Percentiles rank a stretch among this genome's conserved stretches.
Evolutionary conservation across 345 rosid genomes (phyloP).

Genomic region (Citrus glauca): DNA sequence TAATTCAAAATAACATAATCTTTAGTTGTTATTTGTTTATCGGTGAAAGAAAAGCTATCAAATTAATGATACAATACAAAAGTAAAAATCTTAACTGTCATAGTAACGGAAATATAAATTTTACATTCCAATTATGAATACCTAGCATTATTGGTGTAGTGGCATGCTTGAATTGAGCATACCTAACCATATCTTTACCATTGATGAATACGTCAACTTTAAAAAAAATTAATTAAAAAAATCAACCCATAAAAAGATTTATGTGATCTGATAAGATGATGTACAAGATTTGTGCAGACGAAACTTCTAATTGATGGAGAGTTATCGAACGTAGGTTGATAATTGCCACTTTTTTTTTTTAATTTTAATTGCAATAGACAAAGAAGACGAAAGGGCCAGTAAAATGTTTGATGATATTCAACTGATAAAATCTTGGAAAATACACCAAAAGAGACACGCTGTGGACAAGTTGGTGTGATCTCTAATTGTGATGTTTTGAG

Average conservation of each 20-base stretch:
- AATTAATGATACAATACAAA: too few species aligned
- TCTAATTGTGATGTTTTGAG: not conserved
- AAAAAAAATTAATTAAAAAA: too few species aligned
- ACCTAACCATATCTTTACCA: too few species aligned
- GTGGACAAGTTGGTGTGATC: slow-evolving; percentile 20
- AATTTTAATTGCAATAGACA: not conserved
- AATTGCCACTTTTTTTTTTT: not conserved
- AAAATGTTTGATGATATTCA: not conserved
- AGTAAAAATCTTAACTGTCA: too few species aligned
- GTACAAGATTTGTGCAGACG: not conserved
- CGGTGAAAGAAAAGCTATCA: not conserved
- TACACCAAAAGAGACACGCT: not conserved
- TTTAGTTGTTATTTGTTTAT: too few species aligned
- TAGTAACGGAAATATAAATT: too few species aligned
- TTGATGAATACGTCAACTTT: not conserved
- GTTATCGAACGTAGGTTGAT: not conserved
- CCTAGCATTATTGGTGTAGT: not conserved
- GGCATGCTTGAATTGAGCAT: not conserved
- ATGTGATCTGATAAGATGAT: not conserved
- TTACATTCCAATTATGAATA: too few species aligned
- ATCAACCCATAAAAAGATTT: too few species aligned
- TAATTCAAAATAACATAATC: too few species aligned
- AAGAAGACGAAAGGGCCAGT: not conserved
- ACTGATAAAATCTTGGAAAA: not conserved
- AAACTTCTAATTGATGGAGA: not conserved